Evolutionary conservation across 257 asterid genomes (phyloP).

Genomic region (Schizonepeta tenuifolia): DNA sequence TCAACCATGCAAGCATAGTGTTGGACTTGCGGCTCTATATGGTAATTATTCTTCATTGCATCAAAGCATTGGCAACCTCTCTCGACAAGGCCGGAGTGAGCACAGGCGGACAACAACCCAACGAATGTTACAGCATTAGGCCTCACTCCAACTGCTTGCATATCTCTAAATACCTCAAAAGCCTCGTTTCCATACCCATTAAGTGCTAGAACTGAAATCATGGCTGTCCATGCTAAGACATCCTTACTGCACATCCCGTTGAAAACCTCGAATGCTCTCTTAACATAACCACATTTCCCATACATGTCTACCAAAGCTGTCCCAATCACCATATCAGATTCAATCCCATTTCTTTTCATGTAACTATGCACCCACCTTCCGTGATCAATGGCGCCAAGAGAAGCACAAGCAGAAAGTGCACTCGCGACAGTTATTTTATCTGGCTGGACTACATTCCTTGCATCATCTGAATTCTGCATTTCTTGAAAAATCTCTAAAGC

Average conservation of each 20-base stretch:
- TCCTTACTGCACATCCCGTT: conserved; percentile 61
- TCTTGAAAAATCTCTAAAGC: conserved; percentile 65
- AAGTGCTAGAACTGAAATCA: conserved; percentile 73
- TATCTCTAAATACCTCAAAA: conserved; percentile 55
- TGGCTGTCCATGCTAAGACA: conserved; percentile 77
- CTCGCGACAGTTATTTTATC: conserved; percentile 80
- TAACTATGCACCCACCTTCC: conserved; percentile 77
- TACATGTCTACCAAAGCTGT: conserved; percentile 88
- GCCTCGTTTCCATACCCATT: conserved; percentile 66
- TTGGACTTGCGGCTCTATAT: conserved; percentile 55
- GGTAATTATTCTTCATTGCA: conserved; percentile 47
- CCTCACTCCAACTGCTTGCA: conserved; percentile 56
- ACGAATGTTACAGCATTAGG: conserved; percentile 74
- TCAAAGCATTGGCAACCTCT: conserved; percentile 61
- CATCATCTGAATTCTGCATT: conserved; percentile 52
- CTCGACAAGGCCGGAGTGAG: conserved; percentile 73
- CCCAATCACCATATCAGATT: conserved; percentile 73
- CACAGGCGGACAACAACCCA: conserved; percentile 64
- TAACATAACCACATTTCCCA: conserved; percentile 73
- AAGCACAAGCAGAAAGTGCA: conserved; percentile 76
- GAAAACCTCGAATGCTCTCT: conserved; percentile 60
- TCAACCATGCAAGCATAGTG: conserved; percentile 84
- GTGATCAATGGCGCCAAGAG: conserved; percentile 76
- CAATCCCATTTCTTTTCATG: conserved; percentile 57
- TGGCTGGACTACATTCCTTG: conserved; percentile 43